phyloP scores from a whole-genome alignment of 768 basidiomycete genomes.

The Naganishia vishniacii region DNA sequence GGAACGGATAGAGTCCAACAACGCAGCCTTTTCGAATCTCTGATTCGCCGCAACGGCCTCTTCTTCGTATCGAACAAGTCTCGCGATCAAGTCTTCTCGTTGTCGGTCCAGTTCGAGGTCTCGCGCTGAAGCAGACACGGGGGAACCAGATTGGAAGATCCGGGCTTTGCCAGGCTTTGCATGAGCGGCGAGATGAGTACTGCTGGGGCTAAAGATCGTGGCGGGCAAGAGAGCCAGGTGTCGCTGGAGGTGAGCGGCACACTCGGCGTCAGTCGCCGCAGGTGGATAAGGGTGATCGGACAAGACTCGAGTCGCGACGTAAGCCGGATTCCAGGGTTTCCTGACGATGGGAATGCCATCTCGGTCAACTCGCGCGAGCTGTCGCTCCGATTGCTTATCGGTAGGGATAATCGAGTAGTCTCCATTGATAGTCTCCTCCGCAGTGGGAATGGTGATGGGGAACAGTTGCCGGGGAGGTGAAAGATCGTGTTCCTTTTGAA shows the following conservation, averaged over 20 bases:
- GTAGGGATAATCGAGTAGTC: conserved; percentile 16
- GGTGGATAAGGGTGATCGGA: conserved; percentile 24
- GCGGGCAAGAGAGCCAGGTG: conserved; percentile 25
- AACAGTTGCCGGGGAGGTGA: conserved; percentile 7
- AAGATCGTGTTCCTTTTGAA: conserved; percentile 17
- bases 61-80: conserved; percentile 22
- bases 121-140: background rate
- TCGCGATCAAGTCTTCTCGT: conserved; percentile 30
- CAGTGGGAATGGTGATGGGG: conserved; percentile 13
- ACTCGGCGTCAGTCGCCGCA: conserved; percentile 11
- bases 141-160: conserved; percentile 11
- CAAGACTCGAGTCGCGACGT: conserved; percentile 22
- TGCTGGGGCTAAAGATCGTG: conserved; percentile 18
- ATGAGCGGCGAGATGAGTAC: background rate
- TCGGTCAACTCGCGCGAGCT: background rate
- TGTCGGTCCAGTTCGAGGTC: conserved; percentile 27
- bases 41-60: conserved; percentile 1
- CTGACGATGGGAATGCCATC: background rate
- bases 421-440: conserved; percentile 1
- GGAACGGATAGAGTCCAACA: conserved; percentile 21
- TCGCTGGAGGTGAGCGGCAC: conserved; percentile 15
- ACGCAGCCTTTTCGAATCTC: conserved; percentile 10
- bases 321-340: conserved; percentile 19
- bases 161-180: conserved; percentile 13
- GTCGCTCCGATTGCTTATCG: background rate